These are phyloP conservation scores for Fagus crenata DNA, from an alignment of 306 rosid species.

Conservation along the genomic window DNA sequence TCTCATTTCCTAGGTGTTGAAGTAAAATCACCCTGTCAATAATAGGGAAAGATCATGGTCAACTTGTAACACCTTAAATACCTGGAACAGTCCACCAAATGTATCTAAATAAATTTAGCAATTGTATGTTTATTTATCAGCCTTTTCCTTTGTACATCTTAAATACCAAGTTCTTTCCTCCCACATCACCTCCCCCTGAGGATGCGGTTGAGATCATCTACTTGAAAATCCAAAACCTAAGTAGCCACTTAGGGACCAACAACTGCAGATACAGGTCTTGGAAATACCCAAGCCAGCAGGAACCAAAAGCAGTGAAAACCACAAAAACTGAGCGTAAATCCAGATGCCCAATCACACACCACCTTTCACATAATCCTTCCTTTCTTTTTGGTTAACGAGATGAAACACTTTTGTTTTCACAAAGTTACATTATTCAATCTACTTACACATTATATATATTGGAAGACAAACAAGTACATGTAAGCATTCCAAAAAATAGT, in stretches of 20 bases:
- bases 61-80: too few relatives aligned
- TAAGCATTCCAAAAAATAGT: neutral
- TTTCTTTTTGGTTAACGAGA: neutral
- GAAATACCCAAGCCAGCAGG: neutral
- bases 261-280: neutral
- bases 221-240: neutral
- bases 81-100: too few relatives aligned
- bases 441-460: neutral
- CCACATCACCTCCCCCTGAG: too few relatives aligned
- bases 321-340: neutral
- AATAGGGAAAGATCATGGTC: neutral
- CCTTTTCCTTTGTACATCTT: too few relatives aligned
- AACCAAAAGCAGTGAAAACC: neutral
- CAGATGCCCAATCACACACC: neutral
- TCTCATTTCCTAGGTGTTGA: neutral
- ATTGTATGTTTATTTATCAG: too few relatives aligned
- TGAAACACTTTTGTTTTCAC: neutral
- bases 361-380: neutral
- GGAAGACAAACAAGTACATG: neutral
- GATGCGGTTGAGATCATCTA: neutral
- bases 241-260: neutral
- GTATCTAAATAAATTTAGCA: too few relatives aligned
- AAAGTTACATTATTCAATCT: neutral
- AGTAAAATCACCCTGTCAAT: neutral
- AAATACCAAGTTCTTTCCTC: too few relatives aligned